These are phyloP conservation scores for Bauhinia variegata DNA, from an alignment of 306 rosid genomes.

Conservation along the genomic window DNA sequence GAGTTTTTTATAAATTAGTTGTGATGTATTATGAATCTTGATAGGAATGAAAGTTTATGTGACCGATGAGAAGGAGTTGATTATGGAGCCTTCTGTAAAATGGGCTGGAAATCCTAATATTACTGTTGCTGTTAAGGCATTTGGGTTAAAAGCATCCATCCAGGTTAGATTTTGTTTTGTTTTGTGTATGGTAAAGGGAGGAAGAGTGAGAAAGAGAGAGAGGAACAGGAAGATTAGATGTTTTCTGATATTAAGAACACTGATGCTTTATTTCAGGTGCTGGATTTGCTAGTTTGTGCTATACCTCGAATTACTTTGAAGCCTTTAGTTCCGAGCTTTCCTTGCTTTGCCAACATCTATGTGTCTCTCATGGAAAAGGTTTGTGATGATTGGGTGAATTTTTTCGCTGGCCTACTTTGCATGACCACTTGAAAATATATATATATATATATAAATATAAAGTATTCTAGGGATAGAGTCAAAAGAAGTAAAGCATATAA, in stretches of 20 bases:
- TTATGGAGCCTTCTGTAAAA: constrained; percentile 86
- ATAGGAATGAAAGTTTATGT: constrained; percentile 84
- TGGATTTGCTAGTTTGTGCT: constrained; percentile 82
- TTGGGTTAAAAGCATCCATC: constrained; percentile 83
- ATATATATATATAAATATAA: too few relatives aligned
- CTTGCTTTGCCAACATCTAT: constrained; percentile 81
- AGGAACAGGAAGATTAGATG: too few relatives aligned
- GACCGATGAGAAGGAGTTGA: constrained; percentile 95
- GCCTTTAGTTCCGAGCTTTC: constrained; percentile 97
- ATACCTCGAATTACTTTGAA: constrained; percentile 83
- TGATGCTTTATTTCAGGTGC: constrained; percentile 54
- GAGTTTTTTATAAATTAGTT: constrained; percentile 21
- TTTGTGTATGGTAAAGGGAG: constrained; percentile 7
- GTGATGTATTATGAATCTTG: background rate
- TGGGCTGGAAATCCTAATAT: constrained; percentile 96
- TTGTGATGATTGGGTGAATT: constrained; percentile 39
- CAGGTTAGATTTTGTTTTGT: constrained; percentile 54
- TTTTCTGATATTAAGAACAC: constrained; percentile 24
- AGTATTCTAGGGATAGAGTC: background rate
- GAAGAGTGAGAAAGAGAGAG: too few relatives aligned
- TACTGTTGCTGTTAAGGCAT: constrained; percentile 72
- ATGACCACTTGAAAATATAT: constrained; percentile 10
- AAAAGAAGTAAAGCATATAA: too few relatives aligned
- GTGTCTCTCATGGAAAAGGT: constrained; percentile 98
- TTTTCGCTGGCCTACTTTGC: background rate